Conservation (phyloP, 192 early-diverging fungal genomes). For the Kappamyces sp. region DNA sequence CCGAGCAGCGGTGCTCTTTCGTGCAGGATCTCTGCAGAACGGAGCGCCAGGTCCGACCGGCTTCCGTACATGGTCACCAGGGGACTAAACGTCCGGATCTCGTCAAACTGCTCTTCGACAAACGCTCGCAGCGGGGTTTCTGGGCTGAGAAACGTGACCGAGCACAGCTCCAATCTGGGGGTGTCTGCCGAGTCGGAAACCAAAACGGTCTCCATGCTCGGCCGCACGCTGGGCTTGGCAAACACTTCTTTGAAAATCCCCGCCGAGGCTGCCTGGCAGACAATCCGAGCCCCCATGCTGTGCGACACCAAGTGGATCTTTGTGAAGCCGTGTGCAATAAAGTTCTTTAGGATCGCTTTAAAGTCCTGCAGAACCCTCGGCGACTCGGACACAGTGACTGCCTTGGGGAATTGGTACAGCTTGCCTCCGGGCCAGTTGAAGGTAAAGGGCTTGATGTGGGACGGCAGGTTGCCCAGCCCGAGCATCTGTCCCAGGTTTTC, state of each 20-base stretch:
- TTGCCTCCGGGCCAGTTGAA: constrained; percentile 13
- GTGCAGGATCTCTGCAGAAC: background rate
- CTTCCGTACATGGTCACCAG: constrained; percentile 13
- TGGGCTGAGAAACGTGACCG: constrained; percentile 8
- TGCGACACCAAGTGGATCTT: constrained; percentile 14
- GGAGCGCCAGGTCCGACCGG: constrained; percentile 2
- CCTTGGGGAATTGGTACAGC: constrained; percentile 1
- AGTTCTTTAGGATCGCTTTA: constrained; percentile 2
- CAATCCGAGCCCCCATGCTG: constrained; percentile 9
- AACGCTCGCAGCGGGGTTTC: constrained; percentile 7
- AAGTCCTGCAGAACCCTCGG: background rate
- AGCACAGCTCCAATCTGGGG: background rate
- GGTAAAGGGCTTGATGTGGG: constrained; percentile 11
- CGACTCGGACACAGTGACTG: background rate
- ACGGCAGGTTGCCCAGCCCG: constrained; percentile 8
- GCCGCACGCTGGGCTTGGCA: no score
- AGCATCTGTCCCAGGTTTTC: constrained; percentile 14
- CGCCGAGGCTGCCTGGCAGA: constrained; percentile 1
- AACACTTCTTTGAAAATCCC: background rate
- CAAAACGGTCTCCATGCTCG: no score
- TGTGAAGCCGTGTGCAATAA: constrained; percentile 12
- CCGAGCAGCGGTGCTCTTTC: constrained; percentile 1
- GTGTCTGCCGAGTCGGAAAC: no score
- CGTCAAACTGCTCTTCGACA: constrained; percentile 1
- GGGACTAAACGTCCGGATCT: background rate